phyloP scores from a whole-genome alignment of 23 red algal species.

The Gracilaria vermiculophylla region DNA sequence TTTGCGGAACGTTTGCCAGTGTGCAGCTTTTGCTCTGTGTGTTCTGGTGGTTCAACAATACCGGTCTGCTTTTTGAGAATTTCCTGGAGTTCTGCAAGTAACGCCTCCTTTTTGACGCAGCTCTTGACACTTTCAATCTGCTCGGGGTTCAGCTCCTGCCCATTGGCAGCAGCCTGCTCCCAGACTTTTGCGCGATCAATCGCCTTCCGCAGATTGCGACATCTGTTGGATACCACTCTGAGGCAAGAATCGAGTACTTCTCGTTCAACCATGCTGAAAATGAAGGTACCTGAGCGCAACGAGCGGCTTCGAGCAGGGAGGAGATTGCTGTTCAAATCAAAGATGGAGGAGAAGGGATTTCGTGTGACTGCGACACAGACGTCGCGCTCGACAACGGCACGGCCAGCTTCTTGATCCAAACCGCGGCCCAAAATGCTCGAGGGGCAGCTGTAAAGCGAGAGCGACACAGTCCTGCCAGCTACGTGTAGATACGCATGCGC shows the following conservation, averaged over 20 bases:
- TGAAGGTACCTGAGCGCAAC: not conserved
- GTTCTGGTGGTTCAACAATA: constrained; percentile 18
- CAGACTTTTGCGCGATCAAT: constrained; percentile 51
- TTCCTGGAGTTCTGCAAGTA: constrained; percentile 60
- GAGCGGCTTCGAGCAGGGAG: not conserved
- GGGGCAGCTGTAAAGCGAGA: too few species aligned
- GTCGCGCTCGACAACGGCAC: not conserved
- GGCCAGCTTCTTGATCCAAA: not conserved
- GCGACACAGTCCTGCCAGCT: not conserved
- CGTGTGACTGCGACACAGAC: not conserved
- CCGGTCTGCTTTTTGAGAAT: constrained; percentile 64
- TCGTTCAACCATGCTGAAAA: not conserved
- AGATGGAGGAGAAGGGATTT: not conserved
- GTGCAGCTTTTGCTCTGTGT: not conserved
- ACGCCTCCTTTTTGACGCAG: constrained; percentile 24
- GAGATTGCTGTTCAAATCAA: not conserved
- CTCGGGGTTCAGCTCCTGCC: constrained; percentile 33
- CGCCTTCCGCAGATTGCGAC: constrained; percentile 59
- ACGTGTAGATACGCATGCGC: not conserved
- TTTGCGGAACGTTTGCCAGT: constrained; percentile 25
- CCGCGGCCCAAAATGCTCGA: not conserved
- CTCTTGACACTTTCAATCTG: constrained; percentile 48
- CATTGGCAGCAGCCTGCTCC: constrained; percentile 35
- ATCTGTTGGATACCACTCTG: constrained; percentile 33
- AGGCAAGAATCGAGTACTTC: constrained; percentile 37